These are phyloP conservation scores for Trichoderma sp. DNA, from an alignment of 2,329 filamentous ascomycete genomes.

Conservation along the genomic window DNA sequence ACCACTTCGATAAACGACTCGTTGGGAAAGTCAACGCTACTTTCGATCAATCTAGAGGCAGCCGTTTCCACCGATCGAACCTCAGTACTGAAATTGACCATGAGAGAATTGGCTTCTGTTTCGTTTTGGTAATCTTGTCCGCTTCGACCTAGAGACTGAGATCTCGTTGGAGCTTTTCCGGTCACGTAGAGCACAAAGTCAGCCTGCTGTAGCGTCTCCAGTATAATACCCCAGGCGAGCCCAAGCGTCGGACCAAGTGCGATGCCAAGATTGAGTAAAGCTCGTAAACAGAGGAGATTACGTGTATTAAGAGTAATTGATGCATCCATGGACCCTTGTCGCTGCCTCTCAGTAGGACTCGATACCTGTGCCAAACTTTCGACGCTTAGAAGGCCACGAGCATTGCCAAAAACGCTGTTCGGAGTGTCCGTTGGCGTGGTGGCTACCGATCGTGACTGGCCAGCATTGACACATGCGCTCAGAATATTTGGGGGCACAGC, in stretches of 20 bases:
- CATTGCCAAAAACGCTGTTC: conserved; percentile 68
- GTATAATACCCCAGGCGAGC: conserved; percentile 83
- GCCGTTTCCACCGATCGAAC: conserved; percentile 88
- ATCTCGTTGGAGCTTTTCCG: conserved; percentile 57
- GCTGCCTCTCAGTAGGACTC: conserved; percentile 59
- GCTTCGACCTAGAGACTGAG: conserved; percentile 50
- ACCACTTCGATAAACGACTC: conserved; percentile 79
- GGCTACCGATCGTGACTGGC: conserved; percentile 48
- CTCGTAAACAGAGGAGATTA: conserved; percentile 87
- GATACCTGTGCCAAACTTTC: conserved; percentile 68
- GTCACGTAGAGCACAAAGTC: conserved; percentile 80
- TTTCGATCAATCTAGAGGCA: conserved; percentile 84
- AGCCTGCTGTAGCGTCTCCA: conserved; percentile 90
- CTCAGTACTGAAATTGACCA: conserved; percentile 75
- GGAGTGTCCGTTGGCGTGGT: conserved; percentile 53
- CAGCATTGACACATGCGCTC: conserved; percentile 60
- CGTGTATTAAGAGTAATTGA: conserved; percentile 73
- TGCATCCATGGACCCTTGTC: conserved; percentile 63
- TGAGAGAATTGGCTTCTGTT: conserved; percentile 54
- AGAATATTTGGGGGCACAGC: conserved; percentile 83
- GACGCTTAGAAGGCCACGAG: conserved; percentile 72
- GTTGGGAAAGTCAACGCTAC: conserved; percentile 88
- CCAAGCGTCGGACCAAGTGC: conserved; percentile 87
- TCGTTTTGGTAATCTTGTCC: conserved; percentile 54
- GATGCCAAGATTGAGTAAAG: conserved; percentile 92